Evolutionary conservation across 1,284 basidiomycete species (phyloP).

Genomic region (Cryptococcus sp.): DNA sequence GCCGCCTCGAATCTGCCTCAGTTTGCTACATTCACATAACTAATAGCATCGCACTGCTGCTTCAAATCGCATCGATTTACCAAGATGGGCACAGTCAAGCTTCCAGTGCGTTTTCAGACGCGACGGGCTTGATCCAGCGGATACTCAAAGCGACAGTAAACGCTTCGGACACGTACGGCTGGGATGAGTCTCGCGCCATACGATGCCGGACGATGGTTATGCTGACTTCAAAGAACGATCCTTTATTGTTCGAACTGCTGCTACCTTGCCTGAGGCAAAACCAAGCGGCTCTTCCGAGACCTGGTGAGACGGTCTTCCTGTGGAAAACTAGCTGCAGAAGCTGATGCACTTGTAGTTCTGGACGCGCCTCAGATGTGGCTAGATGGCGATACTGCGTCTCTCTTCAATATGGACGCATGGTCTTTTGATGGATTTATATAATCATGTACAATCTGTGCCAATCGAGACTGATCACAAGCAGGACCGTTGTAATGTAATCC

Average conservation of each 20-base stretch:
- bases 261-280: not conserved
- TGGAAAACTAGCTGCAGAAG: not conserved
- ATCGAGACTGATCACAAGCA: too few species aligned
- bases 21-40: conserved; percentile 1
- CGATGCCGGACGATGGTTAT: not conserved
- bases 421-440: too few species aligned
- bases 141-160: not conserved
- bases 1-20: not conserved
- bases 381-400: not conserved
- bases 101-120: not conserved
- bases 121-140: not conserved
- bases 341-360: not conserved
- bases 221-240: not conserved
- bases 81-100: not conserved
- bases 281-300: not conserved
- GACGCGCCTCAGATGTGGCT: not conserved
- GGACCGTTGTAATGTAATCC: too few species aligned
- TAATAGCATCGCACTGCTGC: not conserved
- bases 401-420: not conserved
- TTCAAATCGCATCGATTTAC: not conserved
- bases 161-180: not conserved
- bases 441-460: too few species aligned
- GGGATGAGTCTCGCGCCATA: not conserved
- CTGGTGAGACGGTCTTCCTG: too few species aligned
- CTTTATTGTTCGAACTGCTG: not conserved